Conservation (phyloP, 768 basidiomycete species). For the Crassisporium funariophilum region DNA sequence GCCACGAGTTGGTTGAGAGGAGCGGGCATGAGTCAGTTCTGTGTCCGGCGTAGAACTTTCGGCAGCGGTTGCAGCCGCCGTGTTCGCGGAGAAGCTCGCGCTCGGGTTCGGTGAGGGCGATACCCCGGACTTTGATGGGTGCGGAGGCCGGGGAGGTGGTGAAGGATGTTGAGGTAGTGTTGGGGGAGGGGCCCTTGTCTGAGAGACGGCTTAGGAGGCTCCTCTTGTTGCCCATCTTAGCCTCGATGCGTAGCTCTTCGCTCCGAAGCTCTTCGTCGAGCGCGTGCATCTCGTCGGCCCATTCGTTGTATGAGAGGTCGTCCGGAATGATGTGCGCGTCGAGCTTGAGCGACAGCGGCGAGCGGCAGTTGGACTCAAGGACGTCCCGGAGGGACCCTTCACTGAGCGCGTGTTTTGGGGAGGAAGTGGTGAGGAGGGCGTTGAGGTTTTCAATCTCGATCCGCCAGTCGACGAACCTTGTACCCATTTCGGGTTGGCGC, state of each 20-base stretch:
- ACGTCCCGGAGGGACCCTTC: constrained; percentile 4
- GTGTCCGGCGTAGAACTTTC: constrained; percentile 14
- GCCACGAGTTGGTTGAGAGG: constrained; percentile 11
- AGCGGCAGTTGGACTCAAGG: constrained; percentile 14
- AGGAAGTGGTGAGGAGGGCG: constrained; percentile 12
- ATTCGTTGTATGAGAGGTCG: neutral
- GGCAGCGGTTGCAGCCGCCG: constrained; percentile 18
- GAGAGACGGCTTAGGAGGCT: neutral
- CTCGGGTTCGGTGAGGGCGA: too few relatives aligned
- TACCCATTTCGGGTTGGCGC: constrained; percentile 8
- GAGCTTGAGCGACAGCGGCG: constrained; percentile 4
- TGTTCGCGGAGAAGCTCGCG: constrained; percentile 15
- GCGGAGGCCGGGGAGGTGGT: constrained; percentile 10
- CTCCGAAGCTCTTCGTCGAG: too few relatives aligned
- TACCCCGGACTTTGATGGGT: constrained; percentile 5
- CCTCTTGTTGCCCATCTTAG: neutral
- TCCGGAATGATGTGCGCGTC: constrained; percentile 2
- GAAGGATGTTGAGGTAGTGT: neutral
- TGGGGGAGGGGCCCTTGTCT: too few relatives aligned
- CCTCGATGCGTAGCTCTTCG: too few relatives aligned
- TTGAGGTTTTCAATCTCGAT: constrained; percentile 21
- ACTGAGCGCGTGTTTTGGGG: constrained; percentile 8
- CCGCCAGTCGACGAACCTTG: constrained; percentile 17
- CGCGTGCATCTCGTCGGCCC: neutral
- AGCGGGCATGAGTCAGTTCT: constrained; percentile 5